Conservation (phyloP, 2,329 filamentous ascomycete species). For the Metarhizium album region DNA sequence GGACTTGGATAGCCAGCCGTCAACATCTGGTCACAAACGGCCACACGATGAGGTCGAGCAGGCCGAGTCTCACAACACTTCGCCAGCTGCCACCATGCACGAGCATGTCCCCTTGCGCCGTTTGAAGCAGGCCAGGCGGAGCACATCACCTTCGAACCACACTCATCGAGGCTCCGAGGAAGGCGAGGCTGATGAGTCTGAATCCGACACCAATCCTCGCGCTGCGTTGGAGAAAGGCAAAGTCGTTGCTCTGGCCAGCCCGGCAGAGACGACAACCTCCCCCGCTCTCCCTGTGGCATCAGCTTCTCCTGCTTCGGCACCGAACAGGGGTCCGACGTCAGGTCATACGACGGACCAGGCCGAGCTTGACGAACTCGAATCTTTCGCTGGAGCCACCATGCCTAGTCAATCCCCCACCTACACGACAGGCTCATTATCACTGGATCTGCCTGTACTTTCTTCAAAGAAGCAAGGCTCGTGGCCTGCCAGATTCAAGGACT, state of each 20-base stretch:
- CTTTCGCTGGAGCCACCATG: constrained; percentile 9
- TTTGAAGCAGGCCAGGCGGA: constrained; percentile 13
- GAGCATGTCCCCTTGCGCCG: background rate
- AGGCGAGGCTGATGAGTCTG: constrained; percentile 21
- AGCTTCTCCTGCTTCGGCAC: background rate
- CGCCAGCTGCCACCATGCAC: background rate
- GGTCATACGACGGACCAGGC: background rate
- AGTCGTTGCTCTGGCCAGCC: background rate
- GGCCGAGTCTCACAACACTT: constrained; percentile 4
- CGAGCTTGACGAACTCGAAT: background rate
- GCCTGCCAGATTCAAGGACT: constrained; percentile 24
- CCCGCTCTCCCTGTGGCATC: background rate
- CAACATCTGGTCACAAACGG: constrained; percentile 1
- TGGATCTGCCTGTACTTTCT: constrained; percentile 18
- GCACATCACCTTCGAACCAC: constrained; percentile 3
- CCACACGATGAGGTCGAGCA: constrained; percentile 1
- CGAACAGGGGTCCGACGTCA: background rate
- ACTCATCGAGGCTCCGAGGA: constrained; percentile 18
- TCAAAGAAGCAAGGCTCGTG: constrained; percentile 21
- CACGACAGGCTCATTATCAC: constrained; percentile 10
- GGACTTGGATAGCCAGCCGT: background rate
- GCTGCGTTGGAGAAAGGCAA: constrained; percentile 6
- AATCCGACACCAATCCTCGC: constrained; percentile 5
- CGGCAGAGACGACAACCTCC: background rate
- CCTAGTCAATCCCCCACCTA: constrained; percentile 14